Conservation (phyloP, 208 protist genomes). For the Trypanosoma melophagium region DNA sequence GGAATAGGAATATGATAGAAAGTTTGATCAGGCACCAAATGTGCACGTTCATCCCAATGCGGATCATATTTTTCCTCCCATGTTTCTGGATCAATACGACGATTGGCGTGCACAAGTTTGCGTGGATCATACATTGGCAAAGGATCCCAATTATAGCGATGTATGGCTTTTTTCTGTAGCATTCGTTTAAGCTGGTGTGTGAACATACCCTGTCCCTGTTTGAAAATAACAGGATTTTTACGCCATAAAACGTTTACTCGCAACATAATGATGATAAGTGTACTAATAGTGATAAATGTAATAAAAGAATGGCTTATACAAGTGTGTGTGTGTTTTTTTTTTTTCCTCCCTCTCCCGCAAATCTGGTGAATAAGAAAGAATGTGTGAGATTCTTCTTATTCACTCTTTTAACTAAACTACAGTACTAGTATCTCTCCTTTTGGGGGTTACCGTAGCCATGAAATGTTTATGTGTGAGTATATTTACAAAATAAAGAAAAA, state of each 20-base stretch:
- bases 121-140: conserved; percentile 90
- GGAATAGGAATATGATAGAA: conserved; percentile 82
- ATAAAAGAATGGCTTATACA: neutral
- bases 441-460: too few relatives aligned
- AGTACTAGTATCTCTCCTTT: too few relatives aligned
- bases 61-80: conserved; percentile 83
- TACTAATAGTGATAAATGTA: neutral
- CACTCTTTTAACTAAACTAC: too few relatives aligned
- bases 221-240: conserved; percentile 91
- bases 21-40: conserved; percentile 84
- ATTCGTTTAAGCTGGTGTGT: conserved; percentile 89
- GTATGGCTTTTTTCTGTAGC: conserved; percentile 89
- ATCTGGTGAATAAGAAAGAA: neutral
- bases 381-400: too few relatives aligned
- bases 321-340: neutral
- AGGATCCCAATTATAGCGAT: conserved; percentile 88
- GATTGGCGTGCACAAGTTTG: conserved; percentile 80
- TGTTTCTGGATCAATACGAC: conserved; percentile 76
- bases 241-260: conserved; percentile 27
- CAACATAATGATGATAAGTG: conserved; percentile 48
- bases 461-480: too few relatives aligned
- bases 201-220: conserved; percentile 92
- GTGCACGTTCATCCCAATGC: conserved; percentile 64
- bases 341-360: neutral
- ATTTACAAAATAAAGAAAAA: too few relatives aligned